phyloP scores from a whole-genome alignment of 2,329 filamentous ascomycete genomes.

The Colletotrichum gigasporum region DNA sequence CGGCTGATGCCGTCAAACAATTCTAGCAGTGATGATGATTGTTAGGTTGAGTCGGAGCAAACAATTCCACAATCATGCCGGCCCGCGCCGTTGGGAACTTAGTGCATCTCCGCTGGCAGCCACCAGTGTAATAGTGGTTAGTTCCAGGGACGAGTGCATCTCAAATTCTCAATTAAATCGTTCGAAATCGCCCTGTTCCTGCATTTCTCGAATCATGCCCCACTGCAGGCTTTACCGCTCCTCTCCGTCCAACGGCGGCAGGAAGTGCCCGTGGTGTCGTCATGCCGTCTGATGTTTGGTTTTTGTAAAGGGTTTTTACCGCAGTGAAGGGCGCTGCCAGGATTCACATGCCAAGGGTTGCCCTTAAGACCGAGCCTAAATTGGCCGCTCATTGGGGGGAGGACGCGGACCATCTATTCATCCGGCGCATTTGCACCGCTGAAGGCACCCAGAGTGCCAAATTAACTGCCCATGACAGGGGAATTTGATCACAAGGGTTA shows the following conservation, averaged over 20 bases:
- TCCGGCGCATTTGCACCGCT: slow-evolving; percentile 28
- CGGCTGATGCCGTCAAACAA: slow-evolving; percentile 43
- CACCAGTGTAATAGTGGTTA: neutral
- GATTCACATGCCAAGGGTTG: slow-evolving; percentile 31
- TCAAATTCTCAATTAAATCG: no score
- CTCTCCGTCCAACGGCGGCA: neutral
- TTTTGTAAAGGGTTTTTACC: neutral
- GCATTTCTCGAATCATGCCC: neutral
- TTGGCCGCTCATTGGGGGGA: slow-evolving; percentile 1
- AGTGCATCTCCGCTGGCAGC: neutral
- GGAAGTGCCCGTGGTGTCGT: slow-evolving; percentile 11
- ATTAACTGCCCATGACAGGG: slow-evolving; percentile 29
- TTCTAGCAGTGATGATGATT: neutral
- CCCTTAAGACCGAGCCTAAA: slow-evolving; percentile 23
- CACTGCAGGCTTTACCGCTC: neutral
- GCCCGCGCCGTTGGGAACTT: slow-evolving; percentile 18
- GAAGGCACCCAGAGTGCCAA: slow-evolving; percentile 29
- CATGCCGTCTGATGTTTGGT: slow-evolving; percentile 25
- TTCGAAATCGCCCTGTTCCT: neutral
- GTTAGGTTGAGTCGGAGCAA: neutral
- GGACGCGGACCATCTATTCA: slow-evolving; percentile 26
- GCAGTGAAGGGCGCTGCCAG: neutral
- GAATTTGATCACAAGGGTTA: slow-evolving; percentile 30
- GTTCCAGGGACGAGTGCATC: no score
- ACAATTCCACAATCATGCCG: slow-evolving; percentile 14